Base-by-base conservation (phyloP, 306 rosid genomes). In the Lathyrus aphaca region DNA sequence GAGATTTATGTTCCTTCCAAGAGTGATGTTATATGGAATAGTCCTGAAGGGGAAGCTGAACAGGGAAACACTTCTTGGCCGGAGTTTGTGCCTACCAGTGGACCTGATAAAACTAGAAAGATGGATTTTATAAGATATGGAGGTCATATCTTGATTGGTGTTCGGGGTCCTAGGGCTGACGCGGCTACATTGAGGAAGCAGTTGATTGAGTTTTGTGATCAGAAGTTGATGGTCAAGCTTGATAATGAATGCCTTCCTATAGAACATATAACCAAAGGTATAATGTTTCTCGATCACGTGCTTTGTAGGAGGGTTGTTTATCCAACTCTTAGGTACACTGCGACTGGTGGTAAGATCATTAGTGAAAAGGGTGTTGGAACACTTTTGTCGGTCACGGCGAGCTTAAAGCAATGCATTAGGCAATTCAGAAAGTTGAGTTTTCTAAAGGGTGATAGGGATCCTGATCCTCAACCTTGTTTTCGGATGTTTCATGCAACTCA, bases 1-100 rank as follows among this genome's bases (percentile, higher is more conserved):
- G 94, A 88, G 65, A 86, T 93, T 73, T 93, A 86, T 73, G 83
- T 63, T 72, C 98, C 97, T 1, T 93, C 98, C 10, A 93, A 90
- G 89, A 90, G 85, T 80, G 98, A 93, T 85, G 98, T 93, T 75
- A 90, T 93, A 71, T 93, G 98, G 98, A 90, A 93, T 76, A 65
- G 68, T 64, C 90, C 89, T 0, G 96, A 90, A 77, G 96, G 87
- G 55, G 96, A 93, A 59, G 86, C 86, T 0, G 96, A 91, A 70
- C 96, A 85, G 21, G 96, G 96, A n/a, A 93, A 90, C 71, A 93
- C 98, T 2, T 93, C 97, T 16, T 90, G 98, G 98, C 98, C 98
- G 14, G 98, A 93, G 76, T 93, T 93, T 62, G 98, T 93, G 57
- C 98, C 97, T 11, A 93, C 97, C 5, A 93, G 97, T 81, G 98